Percentiles rank a stretch among this genome's conserved stretches.
Conservation (phyloP, 495 filamentous ascomycete species). For the Talaromyces liani region DNA sequence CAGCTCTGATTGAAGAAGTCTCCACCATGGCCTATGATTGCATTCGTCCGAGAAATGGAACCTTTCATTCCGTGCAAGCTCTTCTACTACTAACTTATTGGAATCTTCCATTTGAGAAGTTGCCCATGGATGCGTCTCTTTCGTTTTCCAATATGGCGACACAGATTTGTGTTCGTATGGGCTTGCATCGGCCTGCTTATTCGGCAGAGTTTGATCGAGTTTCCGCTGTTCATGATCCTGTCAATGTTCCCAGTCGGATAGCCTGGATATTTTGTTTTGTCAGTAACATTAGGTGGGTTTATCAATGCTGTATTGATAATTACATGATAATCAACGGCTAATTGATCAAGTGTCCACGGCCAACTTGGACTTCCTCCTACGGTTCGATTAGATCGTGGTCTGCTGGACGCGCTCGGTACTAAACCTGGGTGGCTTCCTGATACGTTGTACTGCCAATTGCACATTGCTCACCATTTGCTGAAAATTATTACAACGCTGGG, state of each 20-base stretch:
- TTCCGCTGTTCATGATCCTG: neutral
- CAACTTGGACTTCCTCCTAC: conserved; percentile 6
- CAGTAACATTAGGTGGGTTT: conserved; percentile 2
- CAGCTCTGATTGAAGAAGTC: neutral
- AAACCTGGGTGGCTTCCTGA: conserved; percentile 6
- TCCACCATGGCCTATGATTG: conserved; percentile 5
- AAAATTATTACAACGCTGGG: neutral
- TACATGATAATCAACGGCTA: neutral
- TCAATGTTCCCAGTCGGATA: neutral
- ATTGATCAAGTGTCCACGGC: neutral
- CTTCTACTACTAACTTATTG: conserved; percentile 3
- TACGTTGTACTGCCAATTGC: conserved; percentile 4
- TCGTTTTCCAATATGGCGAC: conserved; percentile 3
- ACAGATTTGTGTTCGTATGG: neutral
- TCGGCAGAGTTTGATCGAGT: neutral
- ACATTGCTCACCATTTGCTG: neutral
- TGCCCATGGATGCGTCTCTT: neutral
- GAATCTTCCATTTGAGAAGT: neutral
- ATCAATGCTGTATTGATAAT: neutral
- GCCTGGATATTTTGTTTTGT: conserved; percentile 3
- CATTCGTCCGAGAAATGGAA: neutral
- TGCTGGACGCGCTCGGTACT: neutral
- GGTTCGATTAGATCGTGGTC: conserved; percentile 3
- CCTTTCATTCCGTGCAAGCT: conserved; percentile 1
- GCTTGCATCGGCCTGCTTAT: neutral